Evolutionary conservation across 441 rosid genomes (phyloP), one percentile per base, ranked within the genome.

Genomic region (Codiaeum variegatum): DNA sequence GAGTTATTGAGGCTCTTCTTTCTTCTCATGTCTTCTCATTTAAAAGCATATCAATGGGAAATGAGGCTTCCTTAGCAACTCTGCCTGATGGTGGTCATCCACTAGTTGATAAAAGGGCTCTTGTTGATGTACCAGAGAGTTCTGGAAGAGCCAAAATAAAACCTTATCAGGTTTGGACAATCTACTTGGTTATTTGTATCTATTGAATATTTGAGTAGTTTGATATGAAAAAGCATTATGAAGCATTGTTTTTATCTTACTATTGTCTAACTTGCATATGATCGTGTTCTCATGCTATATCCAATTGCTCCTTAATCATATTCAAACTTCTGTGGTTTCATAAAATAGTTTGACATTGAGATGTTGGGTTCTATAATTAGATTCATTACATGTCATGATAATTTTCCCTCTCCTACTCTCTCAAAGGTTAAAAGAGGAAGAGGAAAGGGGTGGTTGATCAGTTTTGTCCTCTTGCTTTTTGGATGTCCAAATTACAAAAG

Each of bases 1-100:
- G 91, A 76, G 85, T 79, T 75, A 80, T 82, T 31, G 87, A 85
- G 69, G 82, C 82, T 54, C 87, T 87, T 78, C 91, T 95, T 81
- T 95, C 99, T 81, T 93, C 98, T 31, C 96, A 95, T 68, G 96
- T 95, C 79, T 93, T 93, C 84, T 95, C 99, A 72, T 95, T 93
- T 83, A 89, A 88, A 85, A 87, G 91, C 82, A 79, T 85, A 59
- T 82, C 90, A 59, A 73, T 72, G 73, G 89, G 78, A 76, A 81
- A 74, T 71, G 90, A 84, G 76, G 85, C 79, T 72, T 79, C 92
- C 44, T 76, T 84, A 36, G 60, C 74, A 56, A 70, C 78, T 74
- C 66, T 69, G 34, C 75, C 78, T 1, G 88, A 80, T 75, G 76
- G 62, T 79, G 69, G 70, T 69, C 76, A 73, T n/a, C 12, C 75